Base-by-base conservation (phyloP, 768 basidiomycete species). In the Lentinula edodes region DNA sequence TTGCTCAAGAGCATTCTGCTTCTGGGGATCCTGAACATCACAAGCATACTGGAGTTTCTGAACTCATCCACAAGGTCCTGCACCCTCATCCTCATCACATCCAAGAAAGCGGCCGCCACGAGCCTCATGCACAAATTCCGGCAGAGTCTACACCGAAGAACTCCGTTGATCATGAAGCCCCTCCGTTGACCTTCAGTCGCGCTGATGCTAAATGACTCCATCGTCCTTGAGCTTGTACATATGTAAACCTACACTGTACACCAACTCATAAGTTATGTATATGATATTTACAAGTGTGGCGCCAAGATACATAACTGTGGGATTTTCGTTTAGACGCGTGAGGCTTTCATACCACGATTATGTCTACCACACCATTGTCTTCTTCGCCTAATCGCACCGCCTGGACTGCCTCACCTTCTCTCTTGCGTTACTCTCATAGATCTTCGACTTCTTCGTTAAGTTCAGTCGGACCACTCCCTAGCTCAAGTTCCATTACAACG, bases 391-490 rank as follows among this genome's bases (percentile, higher is more conserved):
- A 77, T 54, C 78, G 81, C 62, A 70, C 73, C 15, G 75, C 80
- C 63, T 86, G 86, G 81, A 86, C 87, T 79, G 68, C 73, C 46
- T 72, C 66, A 72, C 69, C 39, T 67, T 74, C 16, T 66, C 68
- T 18, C 65, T 72, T 70, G 13, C 71, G 38, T 23, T 52, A 65
- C 52, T 16, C 39, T 9, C 45, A 39, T 59, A 67, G 58, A 28
- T 65, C 68, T 36, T 71, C 76, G 43, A 67, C 70, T 52, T 46
- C 70, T 16, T 64, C 69, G 23, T 48, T 68, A 32, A 69, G 68
- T 34, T 69, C 74, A 32, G n/a, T 20, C 15, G 51, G 51, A 34
- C 34, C 51, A 13, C 16, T 52, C 20, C 20, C 28, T 2, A 52
- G 28, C 35, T 36, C 51, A 52, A 52, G 51, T n/a, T 34, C 28